Evolutionary conservation across 2,329 filamentous ascomycete genomes (phyloP), one percentile per base, ranked within the genome.

Genomic region (Penicillium sp.): DNA sequence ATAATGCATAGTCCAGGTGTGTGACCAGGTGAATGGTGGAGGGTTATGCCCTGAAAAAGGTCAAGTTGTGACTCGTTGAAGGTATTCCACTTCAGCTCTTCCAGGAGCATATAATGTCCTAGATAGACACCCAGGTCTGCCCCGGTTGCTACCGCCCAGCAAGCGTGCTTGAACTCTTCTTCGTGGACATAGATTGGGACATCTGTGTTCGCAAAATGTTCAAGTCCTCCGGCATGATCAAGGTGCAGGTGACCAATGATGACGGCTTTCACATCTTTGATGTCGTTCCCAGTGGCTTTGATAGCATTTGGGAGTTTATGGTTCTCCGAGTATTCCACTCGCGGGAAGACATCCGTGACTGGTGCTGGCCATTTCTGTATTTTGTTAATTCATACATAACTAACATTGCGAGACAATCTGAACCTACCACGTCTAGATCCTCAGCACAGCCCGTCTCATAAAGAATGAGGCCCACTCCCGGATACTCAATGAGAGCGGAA

Each of bases 181-280:
- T 81, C 79, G 57, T 81, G 79, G 4, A 80, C 77, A 59, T 76
- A 80, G 50, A 80, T 79, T 6, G 77, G 76, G 6, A 81, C 68
- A 31, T 77, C 73, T 6, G 72, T 78, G 40, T 70, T 69, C 3
- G 73, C 40, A 46, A 81, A 81, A 52, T 80, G 71, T 48, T 80
- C 77, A 1, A 81, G 65, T 0, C 80, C 79, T 2, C 79, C 80
- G 0, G 80, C 79, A 60, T 81, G 79, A 59, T 81, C 79, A 2
- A 80, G 61, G 61, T 81, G 78, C 33, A 82, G 66, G 54, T 81
- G 79, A 3, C 79, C 77, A 19, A 81, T 73, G 4, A 81, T 73
- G 10, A 81, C 72, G 21, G 74, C 72, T 62, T 81, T 80, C 29
- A 81, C 68, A 62, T 81, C 78, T 48, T 77, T 74, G 50, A 81